A percentile compares a stretch with the other conserved stretches of the same genome.
These are phyloP conservation scores for Calonectria crousiana DNA, from an alignment of 2,329 filamentous ascomycete species.

Conservation along the genomic window DNA sequence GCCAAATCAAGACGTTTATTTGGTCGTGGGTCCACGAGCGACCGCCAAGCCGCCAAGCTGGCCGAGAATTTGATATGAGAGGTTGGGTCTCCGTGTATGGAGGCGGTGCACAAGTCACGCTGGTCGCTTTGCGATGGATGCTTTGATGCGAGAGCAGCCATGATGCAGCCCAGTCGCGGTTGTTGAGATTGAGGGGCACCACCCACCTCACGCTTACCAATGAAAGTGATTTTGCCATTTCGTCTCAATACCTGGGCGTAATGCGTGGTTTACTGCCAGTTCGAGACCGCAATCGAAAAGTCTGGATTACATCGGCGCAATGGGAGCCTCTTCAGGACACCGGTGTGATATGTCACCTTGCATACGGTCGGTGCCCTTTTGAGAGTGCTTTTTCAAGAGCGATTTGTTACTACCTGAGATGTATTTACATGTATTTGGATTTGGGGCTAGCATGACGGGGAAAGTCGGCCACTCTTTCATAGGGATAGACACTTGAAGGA, in stretches of 20 bases:
- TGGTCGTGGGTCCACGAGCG: not conserved
- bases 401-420: not conserved
- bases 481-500: not conserved
- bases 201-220: conserved; percentile 1
- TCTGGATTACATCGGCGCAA: not conserved
- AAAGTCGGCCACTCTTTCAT: not conserved
- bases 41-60: conserved; percentile 1
- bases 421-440: not conserved
- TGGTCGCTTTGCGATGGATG: not conserved
- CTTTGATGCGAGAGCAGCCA: not conserved
- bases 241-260: conserved; percentile 10
- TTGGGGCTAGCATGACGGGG: not conserved
- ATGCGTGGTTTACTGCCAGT: not conserved
- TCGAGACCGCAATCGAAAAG: not conserved
- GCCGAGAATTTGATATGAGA: not conserved
- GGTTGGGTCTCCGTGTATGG: conserved; percentile 12
- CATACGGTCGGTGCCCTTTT: not conserved
- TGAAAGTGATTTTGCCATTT: not conserved
- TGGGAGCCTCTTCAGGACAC: not conserved
- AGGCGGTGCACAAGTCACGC: conserved; percentile 28
- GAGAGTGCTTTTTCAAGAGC: not conserved
- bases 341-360: not conserved
- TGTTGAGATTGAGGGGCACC: not conserved
- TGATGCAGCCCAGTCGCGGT: not conserved
- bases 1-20: not conserved